Evolutionary conservation across 176 grass and related monocot genomes (phyloP), one percentile per base, ranked within the genome.

Genomic region (Oryza nivara): DNA sequence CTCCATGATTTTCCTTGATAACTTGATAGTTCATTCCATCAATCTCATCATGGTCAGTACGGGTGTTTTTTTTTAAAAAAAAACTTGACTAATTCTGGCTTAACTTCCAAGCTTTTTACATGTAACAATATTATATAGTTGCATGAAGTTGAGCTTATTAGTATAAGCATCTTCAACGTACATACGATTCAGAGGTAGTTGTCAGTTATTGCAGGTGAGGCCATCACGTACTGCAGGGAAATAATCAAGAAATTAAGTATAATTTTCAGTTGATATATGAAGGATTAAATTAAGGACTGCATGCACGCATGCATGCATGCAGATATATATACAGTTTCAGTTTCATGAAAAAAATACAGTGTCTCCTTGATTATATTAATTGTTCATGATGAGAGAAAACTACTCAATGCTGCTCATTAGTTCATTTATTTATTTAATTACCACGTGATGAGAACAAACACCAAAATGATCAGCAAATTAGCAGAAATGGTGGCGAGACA

Each of bases 161-260:
- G 10, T 68, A 69, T 78, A 73, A 15, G 32, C 14, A 72, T 76
- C 3, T 51, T 44, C 41, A 71, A 63, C 45, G 11, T 19, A 70
- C 61, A n/a, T 63, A 67, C 47, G 74, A 86, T 78, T 47, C 11
- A 83, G 48, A 86, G 63, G 46, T 83, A 44, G 69, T 74, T 83
- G 69, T 68, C 68, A 83, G 71, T 85, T 84, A 78, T 85, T 75
- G 73, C 46, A 84, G 86, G 73, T 85, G 81, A 92, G 92, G 89
- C 77, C 43, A 80, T 73, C 92, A 94, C 84, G 89, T 94, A 84
- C 67, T 81, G 49, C 15, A 63, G 19, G n/a, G 20, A 23, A 63
- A 77, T 23, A 58, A 76, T 7, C 34, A 54, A 17, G 25, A 1
- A 84, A 41, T 41, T 41, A 41, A 73, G 26, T 43, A 76, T 25